These are phyloP conservation scores for Filosporella fistucella DNA, from an alignment of 495 filamentous ascomycete genomes.

Conservation along the genomic window DNA sequence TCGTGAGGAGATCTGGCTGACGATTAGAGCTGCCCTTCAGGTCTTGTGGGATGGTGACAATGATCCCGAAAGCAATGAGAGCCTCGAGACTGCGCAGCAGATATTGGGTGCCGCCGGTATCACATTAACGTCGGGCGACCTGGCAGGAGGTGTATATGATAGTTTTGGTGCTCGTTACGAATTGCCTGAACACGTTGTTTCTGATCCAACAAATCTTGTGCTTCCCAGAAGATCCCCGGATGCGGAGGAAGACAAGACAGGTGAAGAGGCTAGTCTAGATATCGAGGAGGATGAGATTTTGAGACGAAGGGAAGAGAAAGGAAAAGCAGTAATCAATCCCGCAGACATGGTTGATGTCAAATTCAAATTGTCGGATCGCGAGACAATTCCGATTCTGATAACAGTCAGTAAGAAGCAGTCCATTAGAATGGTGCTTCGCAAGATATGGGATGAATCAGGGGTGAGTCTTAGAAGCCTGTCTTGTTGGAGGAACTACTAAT, in stretches of 20 bases:
- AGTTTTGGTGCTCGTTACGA: slow-evolving; percentile 69
- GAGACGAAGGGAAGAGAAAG: slow-evolving; percentile 59
- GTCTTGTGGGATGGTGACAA: slow-evolving; percentile 52
- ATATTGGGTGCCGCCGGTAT: slow-evolving; percentile 74
- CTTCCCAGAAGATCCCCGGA: slow-evolving; percentile 26
- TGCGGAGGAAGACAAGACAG: no score
- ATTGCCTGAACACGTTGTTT: slow-evolving; percentile 70
- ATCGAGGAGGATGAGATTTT: slow-evolving; percentile 18
- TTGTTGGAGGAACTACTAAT: background rate
- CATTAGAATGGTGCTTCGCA: slow-evolving; percentile 56
- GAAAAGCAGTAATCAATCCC: slow-evolving; percentile 36
- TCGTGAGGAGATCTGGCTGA: slow-evolving; percentile 71
- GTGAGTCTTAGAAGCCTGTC: slow-evolving; percentile 46
- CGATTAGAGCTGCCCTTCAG: slow-evolving; percentile 60
- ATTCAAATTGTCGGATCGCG: slow-evolving; percentile 58
- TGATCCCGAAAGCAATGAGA: slow-evolving; percentile 22
- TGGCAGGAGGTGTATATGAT: slow-evolving; percentile 75
- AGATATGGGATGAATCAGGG: slow-evolving; percentile 57
- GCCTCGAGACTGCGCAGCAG: slow-evolving; percentile 69
- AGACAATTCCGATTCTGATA: slow-evolving; percentile 56
- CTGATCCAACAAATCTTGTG: slow-evolving; percentile 67
- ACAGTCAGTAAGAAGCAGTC: slow-evolving; percentile 54
- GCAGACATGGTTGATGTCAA: slow-evolving; percentile 44
- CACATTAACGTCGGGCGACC: slow-evolving; percentile 71
- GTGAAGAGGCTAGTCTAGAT: slow-evolving; percentile 11